These are phyloP conservation scores for Aaosphaeria arxii DNA, from an alignment of 2,329 filamentous ascomycete genomes.

Conservation along the genomic window DNA sequence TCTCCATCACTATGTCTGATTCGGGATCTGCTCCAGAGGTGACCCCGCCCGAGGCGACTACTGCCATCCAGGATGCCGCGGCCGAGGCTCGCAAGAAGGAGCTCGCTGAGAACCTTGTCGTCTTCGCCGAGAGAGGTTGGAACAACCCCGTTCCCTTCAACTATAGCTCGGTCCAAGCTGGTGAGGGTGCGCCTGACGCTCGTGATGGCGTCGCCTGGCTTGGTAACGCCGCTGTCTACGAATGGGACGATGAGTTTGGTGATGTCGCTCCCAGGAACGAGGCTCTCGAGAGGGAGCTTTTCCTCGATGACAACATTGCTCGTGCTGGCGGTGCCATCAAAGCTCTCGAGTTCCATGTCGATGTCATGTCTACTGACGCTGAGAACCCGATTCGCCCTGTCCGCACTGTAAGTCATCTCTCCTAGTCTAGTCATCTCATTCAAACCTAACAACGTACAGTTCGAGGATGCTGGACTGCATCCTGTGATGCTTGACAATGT, in stretches of 20 bases:
- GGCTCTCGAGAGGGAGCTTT: conserved; percentile 74
- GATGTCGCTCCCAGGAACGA: conserved; percentile 73
- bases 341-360: conserved; percentile 56
- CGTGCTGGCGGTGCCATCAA: conserved; percentile 62
- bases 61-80: neutral
- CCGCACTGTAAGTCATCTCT: conserved; percentile 15
- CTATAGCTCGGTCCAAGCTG: conserved; percentile 41
- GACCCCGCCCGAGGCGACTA: neutral
- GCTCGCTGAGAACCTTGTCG: conserved; percentile 20
- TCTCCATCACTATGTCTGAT: conserved; percentile 1
- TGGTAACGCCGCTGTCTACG: conserved; percentile 65
- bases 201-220: conserved; percentile 41
- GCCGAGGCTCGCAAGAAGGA: conserved; percentile 1
- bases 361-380: conserved; percentile 1
- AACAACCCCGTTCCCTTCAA: conserved; percentile 46
- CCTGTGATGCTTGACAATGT: conserved; percentile 75
- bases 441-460: conserved; percentile 43
- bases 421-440: neutral
- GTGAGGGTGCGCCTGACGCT: conserved; percentile 18
- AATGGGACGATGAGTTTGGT: conserved; percentile 82
- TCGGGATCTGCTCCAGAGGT: neutral
- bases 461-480: conserved; percentile 78
- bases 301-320: conserved; percentile 54
- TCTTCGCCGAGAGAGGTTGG: conserved; percentile 45
- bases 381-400: conserved; percentile 45